Percentiles rank a stretch among this genome's conserved stretches.
phyloP scores from a whole-genome alignment of 306 rosid species.

The Clitoria ternatea region DNA sequence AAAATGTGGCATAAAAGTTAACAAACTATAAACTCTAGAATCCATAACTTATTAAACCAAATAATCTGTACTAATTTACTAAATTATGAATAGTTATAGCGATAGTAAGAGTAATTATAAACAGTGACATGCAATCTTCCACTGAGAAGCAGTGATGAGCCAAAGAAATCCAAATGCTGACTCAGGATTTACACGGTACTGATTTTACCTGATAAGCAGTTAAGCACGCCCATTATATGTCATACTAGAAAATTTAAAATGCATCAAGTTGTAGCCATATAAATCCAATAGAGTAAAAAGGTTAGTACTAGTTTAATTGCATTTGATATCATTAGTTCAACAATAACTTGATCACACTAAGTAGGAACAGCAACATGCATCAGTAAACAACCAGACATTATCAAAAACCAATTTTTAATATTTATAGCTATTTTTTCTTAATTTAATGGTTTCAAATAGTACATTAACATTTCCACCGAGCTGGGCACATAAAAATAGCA shows the following conservation, averaged over 20 bases:
- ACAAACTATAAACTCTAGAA: not conserved
- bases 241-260: not conserved
- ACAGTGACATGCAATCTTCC: constrained; percentile 8
- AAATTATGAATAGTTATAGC: not conserved
- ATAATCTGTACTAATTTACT: not conserved
- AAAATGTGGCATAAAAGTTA: not conserved
- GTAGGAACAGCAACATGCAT: not conserved
- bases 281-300: constrained; percentile 4
- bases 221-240: not conserved
- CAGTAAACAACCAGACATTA: not conserved
- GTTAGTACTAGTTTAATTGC: not conserved
- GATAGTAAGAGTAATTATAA: not conserved
- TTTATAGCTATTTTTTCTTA: not conserved
- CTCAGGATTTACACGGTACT: not conserved
- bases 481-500: not conserved
- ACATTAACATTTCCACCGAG: not conserved
- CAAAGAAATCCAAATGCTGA: not conserved
- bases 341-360: not conserved
- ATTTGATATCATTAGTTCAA: constrained; percentile 17
- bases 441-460: not conserved
- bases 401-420: not conserved
- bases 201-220: not conserved
- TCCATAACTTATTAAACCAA: not conserved
- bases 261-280: not conserved
- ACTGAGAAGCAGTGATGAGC: not conserved